A percentile compares a stretch with the other conserved stretches of the same genome.
phyloP scores from a whole-genome alignment of 2,329 filamentous ascomycete species.

The Alternaria gaisen region DNA sequence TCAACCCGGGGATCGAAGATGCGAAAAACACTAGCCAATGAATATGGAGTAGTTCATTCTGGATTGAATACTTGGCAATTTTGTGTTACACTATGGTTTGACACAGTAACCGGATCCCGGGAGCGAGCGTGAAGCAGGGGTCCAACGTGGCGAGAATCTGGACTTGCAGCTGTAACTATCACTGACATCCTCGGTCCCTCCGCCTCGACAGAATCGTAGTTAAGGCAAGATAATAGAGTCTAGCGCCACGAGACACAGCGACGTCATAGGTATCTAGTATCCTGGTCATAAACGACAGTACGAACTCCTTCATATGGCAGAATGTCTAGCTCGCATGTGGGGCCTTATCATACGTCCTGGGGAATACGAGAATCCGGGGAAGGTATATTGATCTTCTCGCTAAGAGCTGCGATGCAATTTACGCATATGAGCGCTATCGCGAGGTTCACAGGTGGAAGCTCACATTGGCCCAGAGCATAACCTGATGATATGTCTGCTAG shows the following conservation, averaged over 20 bases:
- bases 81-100: background rate
- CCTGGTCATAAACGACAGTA: constrained; percentile 1
- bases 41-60: background rate
- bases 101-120: background rate
- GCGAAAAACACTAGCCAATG: background rate
- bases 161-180: background rate
- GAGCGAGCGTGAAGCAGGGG: background rate
- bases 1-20: background rate
- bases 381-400: constrained; percentile 24
- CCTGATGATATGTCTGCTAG: constrained; percentile 6
- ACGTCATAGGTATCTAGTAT: constrained; percentile 5
- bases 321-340: constrained; percentile 14
- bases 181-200: background rate
- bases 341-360: background rate
- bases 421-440: constrained; percentile 22
- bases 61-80: background rate
- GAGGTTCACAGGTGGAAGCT: background rate
- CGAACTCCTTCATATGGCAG: constrained; percentile 25
- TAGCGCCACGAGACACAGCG: background rate
- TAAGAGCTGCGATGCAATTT: constrained; percentile 20
- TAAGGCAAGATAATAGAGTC: background rate
- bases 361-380: constrained; percentile 19
- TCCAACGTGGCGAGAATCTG: background rate
- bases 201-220: background rate
- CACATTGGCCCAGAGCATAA: constrained; percentile 2